These are phyloP conservation scores for Furcasterigmium furcatum DNA, from an alignment of 2,329 filamentous ascomycete species.

Conservation along the genomic window DNA sequence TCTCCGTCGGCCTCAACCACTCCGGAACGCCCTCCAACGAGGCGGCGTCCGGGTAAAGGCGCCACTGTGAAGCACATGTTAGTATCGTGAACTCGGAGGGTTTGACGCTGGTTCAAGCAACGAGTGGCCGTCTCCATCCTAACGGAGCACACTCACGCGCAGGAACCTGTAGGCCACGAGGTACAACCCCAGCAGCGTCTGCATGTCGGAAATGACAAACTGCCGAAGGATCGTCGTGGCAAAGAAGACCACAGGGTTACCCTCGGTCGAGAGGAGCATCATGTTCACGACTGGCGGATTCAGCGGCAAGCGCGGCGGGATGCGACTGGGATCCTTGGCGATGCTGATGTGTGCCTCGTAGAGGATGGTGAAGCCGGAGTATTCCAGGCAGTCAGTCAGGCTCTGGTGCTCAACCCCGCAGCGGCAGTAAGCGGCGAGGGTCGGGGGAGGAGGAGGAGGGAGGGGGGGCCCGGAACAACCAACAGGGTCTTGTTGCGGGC, in stretches of 20 bases:
- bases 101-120: no score
- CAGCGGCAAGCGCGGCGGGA: slow-evolving; percentile 14
- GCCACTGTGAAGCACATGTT: slow-evolving; percentile 11
- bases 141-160: slow-evolving; percentile 15
- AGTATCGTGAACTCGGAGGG: no score
- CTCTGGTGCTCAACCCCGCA: slow-evolving; percentile 19
- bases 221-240: slow-evolving; percentile 17
- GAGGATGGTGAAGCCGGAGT: slow-evolving; percentile 18
- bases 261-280: slow-evolving; percentile 16
- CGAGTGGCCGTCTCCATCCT: no score
- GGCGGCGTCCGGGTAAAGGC: slow-evolving; percentile 16
- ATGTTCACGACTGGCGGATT: slow-evolving; percentile 17
- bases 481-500: no score
- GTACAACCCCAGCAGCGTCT: slow-evolving; percentile 18
- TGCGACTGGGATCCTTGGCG: slow-evolving; percentile 10
- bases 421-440: slow-evolving; percentile 15
- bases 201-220: slow-evolving; percentile 16
- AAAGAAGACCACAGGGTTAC: slow-evolving; percentile 16
- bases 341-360: slow-evolving; percentile 19
- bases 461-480: no score
- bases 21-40: slow-evolving; percentile 15
- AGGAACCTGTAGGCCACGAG: slow-evolving; percentile 18
- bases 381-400: slow-evolving; percentile 17
- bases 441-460: no score
- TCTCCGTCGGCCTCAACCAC: slow-evolving; percentile 16